Evolutionary conservation across 2,329 filamentous ascomycete species (phyloP), one percentile per base, ranked within the genome.

Genomic region (Tolypocladium nubicola): DNA sequence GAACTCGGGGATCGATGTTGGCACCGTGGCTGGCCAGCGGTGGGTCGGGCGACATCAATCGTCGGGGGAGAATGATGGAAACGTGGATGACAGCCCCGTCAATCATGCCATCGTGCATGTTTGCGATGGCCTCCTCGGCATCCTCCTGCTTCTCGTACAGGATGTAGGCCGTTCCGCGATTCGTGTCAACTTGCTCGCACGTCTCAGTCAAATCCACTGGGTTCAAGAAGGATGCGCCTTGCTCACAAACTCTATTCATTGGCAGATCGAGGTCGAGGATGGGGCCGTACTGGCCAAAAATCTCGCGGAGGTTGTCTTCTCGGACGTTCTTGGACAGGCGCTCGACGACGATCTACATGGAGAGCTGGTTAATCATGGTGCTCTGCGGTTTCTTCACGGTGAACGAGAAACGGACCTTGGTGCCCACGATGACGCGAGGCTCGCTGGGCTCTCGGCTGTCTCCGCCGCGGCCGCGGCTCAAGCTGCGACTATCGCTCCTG

Each of bases 91-190:
- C 79, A 26, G 86, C 84, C 55, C 91, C 91, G 71, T 97, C 92
- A 35, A 96, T 76, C 68, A 96, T 89, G n/a, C 89, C 90, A 75
- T 99, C 94, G 72, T 99, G 94, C 94, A 99, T 97, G 70, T 96
- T 89, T 21, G 92, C 85, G 64, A 97, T 95, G 35, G 94, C 94
- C 16, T 85, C 79, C 73, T 97, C 90, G 30, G 94, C 93, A 61
- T 93, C 88, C 54, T 82, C 78, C 62, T 91, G 83, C 62, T 87
- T 80, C 56, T 84, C 78, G 73, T 88, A 99, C 47, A 96, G 79
- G 61, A 97, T 91, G 71, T 97, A 97, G 38, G 93, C 94, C 35
- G 90, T 96, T 52, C 94, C 93, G 58, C 93, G 87, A 67, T 97
- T 97, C 56, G 86, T 91, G 70, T 89, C 87, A 77, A 89, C 90